These are phyloP conservation scores for Boletales sp. DNA, from an alignment of 768 basidiomycete genomes.

Conservation along the genomic window DNA sequence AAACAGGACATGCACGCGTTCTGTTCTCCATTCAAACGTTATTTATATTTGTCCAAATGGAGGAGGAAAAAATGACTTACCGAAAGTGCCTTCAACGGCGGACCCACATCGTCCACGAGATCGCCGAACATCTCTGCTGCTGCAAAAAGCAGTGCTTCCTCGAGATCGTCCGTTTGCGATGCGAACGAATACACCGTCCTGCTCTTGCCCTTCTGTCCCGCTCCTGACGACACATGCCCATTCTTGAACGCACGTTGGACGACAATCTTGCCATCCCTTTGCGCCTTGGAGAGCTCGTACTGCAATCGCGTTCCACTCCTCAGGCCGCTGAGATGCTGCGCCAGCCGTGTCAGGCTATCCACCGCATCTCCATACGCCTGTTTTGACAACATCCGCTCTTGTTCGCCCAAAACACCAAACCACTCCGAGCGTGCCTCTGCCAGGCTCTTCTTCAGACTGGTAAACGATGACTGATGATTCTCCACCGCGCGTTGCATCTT, in stretches of 20 bases:
- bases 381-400: constrained; percentile 29
- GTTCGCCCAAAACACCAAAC: constrained; percentile 33
- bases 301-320: constrained; percentile 82
- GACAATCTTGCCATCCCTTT: constrained; percentile 41
- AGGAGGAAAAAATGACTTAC: constrained; percentile 38
- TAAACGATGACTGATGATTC: constrained; percentile 86
- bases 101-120: constrained; percentile 73
- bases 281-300: constrained; percentile 71
- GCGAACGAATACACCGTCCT: constrained; percentile 28
- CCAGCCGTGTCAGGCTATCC: constrained; percentile 81
- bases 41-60: constrained; percentile 2
- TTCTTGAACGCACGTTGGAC: constrained; percentile 20
- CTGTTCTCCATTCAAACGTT: constrained; percentile 32
- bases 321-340: constrained; percentile 90
- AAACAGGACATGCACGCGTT: constrained; percentile 57
- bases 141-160: constrained; percentile 37
- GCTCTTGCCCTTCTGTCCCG: constrained; percentile 10
- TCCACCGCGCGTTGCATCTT: constrained; percentile 78
- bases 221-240: constrained; percentile 11
- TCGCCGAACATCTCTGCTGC: constrained; percentile 77
- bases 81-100: constrained; percentile 70
- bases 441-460: constrained; percentile 80
- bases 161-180: constrained; percentile 42
- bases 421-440: constrained; percentile 88
- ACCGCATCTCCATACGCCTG: constrained; percentile 84